Percentiles rank a stretch among this genome's conserved stretches.
These are phyloP conservation scores for Fusarium agapanthi DNA, from an alignment of 2,329 filamentous ascomycete genomes.

Conservation along the genomic window DNA sequence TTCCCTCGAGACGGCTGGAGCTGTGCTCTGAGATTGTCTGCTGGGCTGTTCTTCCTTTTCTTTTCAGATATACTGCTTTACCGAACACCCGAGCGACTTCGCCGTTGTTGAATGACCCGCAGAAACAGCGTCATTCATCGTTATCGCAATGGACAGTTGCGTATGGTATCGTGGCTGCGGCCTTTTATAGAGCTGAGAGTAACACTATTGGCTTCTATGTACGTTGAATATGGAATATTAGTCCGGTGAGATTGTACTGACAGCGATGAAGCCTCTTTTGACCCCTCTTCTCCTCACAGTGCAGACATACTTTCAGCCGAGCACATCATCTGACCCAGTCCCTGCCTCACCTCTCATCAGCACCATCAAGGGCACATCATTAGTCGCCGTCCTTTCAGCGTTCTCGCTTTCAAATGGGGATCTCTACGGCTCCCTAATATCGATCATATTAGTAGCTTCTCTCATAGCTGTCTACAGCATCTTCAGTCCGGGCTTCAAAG, in stretches of 20 bases:
- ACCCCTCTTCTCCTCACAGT: constrained; percentile 34
- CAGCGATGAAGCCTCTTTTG: constrained; percentile 30
- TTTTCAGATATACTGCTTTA: constrained; percentile 21
- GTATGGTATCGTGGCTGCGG: neutral
- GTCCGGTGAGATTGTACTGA: neutral
- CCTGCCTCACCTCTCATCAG: neutral
- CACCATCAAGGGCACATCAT: neutral
- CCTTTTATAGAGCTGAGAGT: constrained; percentile 32
- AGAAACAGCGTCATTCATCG: neutral
- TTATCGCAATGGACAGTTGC: constrained; percentile 23
- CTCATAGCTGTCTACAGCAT: constrained; percentile 45
- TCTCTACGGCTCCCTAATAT: constrained; percentile 31
- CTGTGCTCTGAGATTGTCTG: constrained; percentile 46
- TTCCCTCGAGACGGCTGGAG: constrained; percentile 37
- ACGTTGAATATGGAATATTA: rapidly evolving
- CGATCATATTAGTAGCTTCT: constrained; percentile 40
- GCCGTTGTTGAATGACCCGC: neutral
- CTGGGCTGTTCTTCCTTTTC: constrained; percentile 43
- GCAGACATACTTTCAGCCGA: neutral
- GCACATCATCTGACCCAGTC: neutral
- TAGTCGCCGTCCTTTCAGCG: neutral
- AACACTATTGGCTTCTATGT: neutral
- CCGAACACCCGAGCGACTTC: neutral
- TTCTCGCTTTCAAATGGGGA: constrained; percentile 44
- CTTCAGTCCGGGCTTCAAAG: constrained; percentile 15